A percentile compares a stretch with the other conserved stretches of the same genome.
Conservation (phyloP, 2,329 filamentous ascomycete species). For the Colletotrichum agaves region DNA sequence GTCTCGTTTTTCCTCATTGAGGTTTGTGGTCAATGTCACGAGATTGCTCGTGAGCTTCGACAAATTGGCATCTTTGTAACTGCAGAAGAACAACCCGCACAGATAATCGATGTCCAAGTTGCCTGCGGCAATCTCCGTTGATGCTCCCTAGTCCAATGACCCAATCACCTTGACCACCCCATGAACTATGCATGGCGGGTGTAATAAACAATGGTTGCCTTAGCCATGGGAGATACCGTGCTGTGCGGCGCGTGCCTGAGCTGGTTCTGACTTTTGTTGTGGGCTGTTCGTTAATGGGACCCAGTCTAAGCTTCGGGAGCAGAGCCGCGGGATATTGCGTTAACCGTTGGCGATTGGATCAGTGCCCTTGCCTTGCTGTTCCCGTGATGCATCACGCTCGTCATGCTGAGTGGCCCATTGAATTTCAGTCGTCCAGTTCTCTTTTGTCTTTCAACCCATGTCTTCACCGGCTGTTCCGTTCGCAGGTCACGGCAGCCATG, state of each 20-base stretch:
- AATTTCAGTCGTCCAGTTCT: conserved; percentile 1
- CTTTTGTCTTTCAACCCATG: neutral
- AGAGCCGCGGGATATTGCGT: conserved; percentile 33
- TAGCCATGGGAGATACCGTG: conserved; percentile 17
- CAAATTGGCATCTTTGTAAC: conserved; percentile 23
- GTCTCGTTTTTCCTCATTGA: neutral
- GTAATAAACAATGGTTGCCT: conserved; percentile 24
- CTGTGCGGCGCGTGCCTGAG: conserved; percentile 25
- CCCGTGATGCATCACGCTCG: conserved; percentile 15
- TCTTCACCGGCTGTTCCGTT: conserved; percentile 3
- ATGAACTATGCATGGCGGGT: conserved; percentile 27
- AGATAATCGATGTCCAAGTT: conserved; percentile 22
- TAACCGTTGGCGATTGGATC: conserved; percentile 9
- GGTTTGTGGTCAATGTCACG: conserved; percentile 21
- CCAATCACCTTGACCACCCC: conserved; percentile 7
- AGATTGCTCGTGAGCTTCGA: conserved; percentile 26
- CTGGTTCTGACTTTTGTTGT: conserved; percentile 18
- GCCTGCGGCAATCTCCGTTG: conserved; percentile 35
- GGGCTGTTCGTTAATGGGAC: conserved; percentile 24
- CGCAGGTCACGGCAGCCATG: conserved; percentile 14
- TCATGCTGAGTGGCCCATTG: conserved; percentile 17
- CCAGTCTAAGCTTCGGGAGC: conserved; percentile 34
- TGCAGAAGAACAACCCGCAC: conserved; percentile 25
- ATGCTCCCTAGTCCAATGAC: conserved; percentile 18
- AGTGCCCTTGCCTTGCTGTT: conserved; percentile 1